Evolutionary conservation across 768 basidiomycete genomes (phyloP), one percentile per base, ranked within the genome.

Genomic region (Lactarius tabidus): DNA sequence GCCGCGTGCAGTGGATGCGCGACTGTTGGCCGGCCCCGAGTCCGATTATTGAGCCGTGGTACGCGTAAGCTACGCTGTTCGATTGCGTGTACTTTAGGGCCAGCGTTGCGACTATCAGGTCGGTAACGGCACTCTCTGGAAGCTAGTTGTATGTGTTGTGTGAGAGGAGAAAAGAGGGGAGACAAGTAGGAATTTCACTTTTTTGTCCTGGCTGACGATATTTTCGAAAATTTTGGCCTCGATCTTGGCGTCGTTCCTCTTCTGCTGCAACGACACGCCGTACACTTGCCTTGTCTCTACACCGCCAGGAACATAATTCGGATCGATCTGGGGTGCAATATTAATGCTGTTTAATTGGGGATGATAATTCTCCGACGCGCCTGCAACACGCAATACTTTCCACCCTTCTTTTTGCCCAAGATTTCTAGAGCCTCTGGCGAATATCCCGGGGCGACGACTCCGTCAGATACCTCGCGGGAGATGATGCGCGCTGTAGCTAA

Each of bases 21-120:
- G 96, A 98, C 75, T 98, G 97, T 73, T 98, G 97, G 15, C 96
- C 97, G 0, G 97, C 97, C 38, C 97, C 97, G 55, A 98, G 89
- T 55, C 96, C 97, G 71, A 99, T 84, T 74, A 96, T 90, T 17
- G 95, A 87, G 15, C 97, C 97, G 72, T 86, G 89, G 71, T 86
- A 88, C 1, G 95, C 93, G 74, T 97, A 99, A 35, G 96, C 90
- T 59, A 99, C 97, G 67, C 93, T 95, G 83, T 99, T 98, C 57
- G 97, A 99, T 75, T 98, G 97, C 1, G 97, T 99, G 82, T 98
- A 99, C 76, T 98, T 99, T 71, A 98, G 83, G 1, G 96, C 90
- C 28, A 98, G 87, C 14, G 97, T 98, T 35, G 97, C 96, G 63
- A 98, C 93, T 70, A 95, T 92, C 65, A 99, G 80, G 75, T 98